Evolutionary conservation across 106 monocot genomes (phyloP), one percentile per base, ranked within the genome.

Genomic region (Dendrobium chrysotoxum): DNA sequence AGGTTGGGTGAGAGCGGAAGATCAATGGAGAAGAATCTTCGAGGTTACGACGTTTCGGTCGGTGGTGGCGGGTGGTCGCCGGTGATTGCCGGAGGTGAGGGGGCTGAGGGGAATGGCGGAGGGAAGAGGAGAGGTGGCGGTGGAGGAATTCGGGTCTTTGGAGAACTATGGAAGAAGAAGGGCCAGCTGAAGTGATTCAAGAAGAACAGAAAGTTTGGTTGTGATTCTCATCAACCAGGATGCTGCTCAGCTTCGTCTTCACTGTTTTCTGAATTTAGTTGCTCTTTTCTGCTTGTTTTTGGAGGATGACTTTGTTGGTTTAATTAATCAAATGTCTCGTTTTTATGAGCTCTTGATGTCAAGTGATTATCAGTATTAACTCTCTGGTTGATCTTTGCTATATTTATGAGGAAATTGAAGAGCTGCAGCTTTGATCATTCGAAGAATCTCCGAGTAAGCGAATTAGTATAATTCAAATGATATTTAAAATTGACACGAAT

Each of bases 161-260:
- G 94, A 4, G 93, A 93, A 12, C 79, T 96, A 8, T 98, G 97
- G 97, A 98, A 83, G 92, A 97, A 97, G 92, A 94, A 82, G 71
- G 28, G 46, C 25, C 88, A 87, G 65, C 83, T 90, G 82, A 86
- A 82, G 80, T 17, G 40, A 30, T 11, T 39, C 74, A 10, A 12
- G 25, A 68, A 15, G 71, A 7, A 21, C 16, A 15, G 20, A 21
- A 12, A 28, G 0, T 77, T 17, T 15, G 41, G 78, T 47, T 65
- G 77, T 78, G 47, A 38, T 40, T 77, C 47, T 77, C 35, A 53
- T 67, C 31, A 64, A 78, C 40, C 76, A 66, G 61, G 23, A 77
- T 78, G n/a, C 50, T 77, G 15, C 70, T 47, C 13, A 50, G 50
- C 53, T 45, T 41, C 53, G 11, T 50, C 28, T 28, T 50, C 30